Evolutionary conservation across 176 grass and related monocot species (phyloP).

Genomic region (Bromus sterilis): DNA sequence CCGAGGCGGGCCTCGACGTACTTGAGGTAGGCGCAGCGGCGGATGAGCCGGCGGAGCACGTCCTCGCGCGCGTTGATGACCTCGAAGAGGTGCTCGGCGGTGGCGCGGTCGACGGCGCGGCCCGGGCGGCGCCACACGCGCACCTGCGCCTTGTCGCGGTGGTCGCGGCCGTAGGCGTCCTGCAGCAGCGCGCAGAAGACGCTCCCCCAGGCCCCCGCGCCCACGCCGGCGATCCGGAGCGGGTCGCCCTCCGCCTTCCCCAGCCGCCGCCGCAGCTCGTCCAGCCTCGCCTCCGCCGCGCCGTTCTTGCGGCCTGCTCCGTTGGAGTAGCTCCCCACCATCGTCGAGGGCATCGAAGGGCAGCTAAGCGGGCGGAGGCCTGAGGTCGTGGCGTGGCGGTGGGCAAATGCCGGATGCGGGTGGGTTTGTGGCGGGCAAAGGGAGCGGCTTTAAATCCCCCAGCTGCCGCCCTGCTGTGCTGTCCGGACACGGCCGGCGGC

Average conservation of each 20-base stretch:
- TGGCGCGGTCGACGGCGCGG: slow-evolving; percentile 64
- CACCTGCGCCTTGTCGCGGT: slow-evolving; percentile 80
- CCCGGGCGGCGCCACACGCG: slow-evolving; percentile 68
- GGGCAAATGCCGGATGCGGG: slow-evolving; percentile 3
- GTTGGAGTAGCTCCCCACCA: slow-evolving; percentile 53
- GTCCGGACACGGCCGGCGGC: neutral
- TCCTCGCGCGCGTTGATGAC: slow-evolving; percentile 91
- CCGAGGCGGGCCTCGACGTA: slow-evolving; percentile 86
- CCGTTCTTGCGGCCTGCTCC: neutral
- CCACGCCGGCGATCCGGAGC: slow-evolving; percentile 66
- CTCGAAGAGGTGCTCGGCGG: slow-evolving; percentile 90
- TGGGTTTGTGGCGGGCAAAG: slow-evolving; percentile 12
- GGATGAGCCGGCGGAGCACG: slow-evolving; percentile 62
- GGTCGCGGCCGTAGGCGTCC: slow-evolving; percentile 69
- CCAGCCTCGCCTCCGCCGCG: slow-evolving; percentile 53
- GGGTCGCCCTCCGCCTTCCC: slow-evolving; percentile 66
- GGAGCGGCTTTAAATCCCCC: slow-evolving; percentile 21
- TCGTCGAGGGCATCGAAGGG: neutral
- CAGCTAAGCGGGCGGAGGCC: neutral
- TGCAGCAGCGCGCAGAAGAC: slow-evolving; percentile 86
- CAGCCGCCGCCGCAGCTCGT: slow-evolving; percentile 68
- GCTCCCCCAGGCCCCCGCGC: slow-evolving; percentile 86
- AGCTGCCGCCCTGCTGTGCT: neutral
- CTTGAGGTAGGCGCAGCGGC: slow-evolving; percentile 82
- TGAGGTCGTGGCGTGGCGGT: neutral